A percentile compares a stretch with the other conserved stretches of the same genome.
phyloP scores from a whole-genome alignment of 345 rosid genomes.

The Linum tenue region DNA sequence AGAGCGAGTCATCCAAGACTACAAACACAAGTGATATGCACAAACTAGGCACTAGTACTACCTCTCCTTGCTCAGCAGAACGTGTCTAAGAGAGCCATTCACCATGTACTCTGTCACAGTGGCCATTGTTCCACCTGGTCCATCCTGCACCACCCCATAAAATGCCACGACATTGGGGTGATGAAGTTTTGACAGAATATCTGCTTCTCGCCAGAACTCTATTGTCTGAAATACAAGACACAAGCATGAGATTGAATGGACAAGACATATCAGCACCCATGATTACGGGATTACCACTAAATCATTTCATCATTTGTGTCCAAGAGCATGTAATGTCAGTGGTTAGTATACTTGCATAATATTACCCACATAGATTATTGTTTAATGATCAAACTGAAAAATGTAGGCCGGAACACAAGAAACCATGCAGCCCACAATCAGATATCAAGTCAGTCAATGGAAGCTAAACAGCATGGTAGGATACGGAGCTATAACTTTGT shows the following conservation, averaged over 20 bases:
- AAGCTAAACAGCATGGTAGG: too few species aligned
- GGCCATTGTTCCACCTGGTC: slow-evolving; percentile 81
- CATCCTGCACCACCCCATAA: slow-evolving; percentile 86
- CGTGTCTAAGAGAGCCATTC: slow-evolving; percentile 79
- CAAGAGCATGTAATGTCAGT: too few species aligned
- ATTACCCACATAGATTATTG: too few species aligned
- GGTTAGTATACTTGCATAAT: too few species aligned
- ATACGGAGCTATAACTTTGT: too few species aligned
- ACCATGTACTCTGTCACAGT: slow-evolving; percentile 91
- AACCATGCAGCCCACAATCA: too few species aligned
- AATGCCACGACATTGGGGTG: slow-evolving; percentile 95
- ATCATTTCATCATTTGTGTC: too few species aligned
- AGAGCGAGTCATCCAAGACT: not conserved
- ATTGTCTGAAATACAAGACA: slow-evolving; percentile 35
- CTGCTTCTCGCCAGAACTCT: slow-evolving; percentile 92
- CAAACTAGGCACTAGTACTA: slow-evolving; percentile 12
- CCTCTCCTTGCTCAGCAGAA: slow-evolving; percentile 60
- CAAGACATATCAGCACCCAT: not conserved
- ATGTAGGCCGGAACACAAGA: too few species aligned
- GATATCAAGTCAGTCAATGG: too few species aligned
- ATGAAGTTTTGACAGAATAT: slow-evolving; percentile 76
- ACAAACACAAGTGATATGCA: not conserved
- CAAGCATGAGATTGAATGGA: not conserved
- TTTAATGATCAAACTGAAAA: too few species aligned
- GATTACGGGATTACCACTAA: too few species aligned